Conservation (phyloP, 176 grass and related monocot species). For the Eragrostis curvula region DNA sequence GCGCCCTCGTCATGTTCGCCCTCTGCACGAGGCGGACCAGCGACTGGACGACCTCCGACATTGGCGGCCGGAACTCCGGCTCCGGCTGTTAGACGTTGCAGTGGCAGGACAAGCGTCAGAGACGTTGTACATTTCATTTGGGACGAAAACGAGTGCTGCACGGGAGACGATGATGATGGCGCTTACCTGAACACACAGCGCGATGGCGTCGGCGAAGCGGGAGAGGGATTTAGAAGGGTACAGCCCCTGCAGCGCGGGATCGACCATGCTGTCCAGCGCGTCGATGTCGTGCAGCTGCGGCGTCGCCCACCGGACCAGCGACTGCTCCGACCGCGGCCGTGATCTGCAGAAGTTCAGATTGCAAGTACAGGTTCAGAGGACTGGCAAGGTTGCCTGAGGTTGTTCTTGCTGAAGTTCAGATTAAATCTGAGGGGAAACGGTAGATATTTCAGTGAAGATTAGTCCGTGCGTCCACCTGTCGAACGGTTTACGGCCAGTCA, state of each 20-base stretch:
- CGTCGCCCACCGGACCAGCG: constrained; percentile 53
- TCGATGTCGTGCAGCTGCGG: constrained; percentile 72
- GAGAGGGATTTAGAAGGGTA: constrained; percentile 94
- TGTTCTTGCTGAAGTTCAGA: background rate
- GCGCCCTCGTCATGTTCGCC: constrained; percentile 31
- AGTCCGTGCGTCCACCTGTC: constrained; percentile 56
- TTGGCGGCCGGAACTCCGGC: constrained; percentile 81
- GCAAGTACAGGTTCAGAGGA: constrained; percentile 6
- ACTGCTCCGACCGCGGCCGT: constrained; percentile 64
- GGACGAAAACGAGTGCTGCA: background rate
- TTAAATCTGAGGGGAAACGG: background rate
- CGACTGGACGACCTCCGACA: constrained; percentile 76
- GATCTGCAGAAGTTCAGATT: constrained; percentile 49
- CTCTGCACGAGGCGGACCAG: constrained; percentile 68
- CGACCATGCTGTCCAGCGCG: constrained; percentile 86
- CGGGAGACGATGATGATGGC: too few species aligned
- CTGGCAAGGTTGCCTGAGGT: background rate
- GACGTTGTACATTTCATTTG: background rate
- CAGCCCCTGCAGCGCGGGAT: constrained; percentile 81
- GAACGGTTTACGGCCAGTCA: constrained; percentile 83
- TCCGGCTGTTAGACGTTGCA: constrained; percentile 38
- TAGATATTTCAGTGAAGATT: background rate
- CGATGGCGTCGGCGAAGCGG: constrained; percentile 89
- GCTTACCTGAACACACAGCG: constrained; percentile 82
- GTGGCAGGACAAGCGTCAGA: background rate